These are phyloP conservation scores for Fusarium abutilonis DNA, from an alignment of 2,329 filamentous ascomycete species.

Conservation along the genomic window DNA sequence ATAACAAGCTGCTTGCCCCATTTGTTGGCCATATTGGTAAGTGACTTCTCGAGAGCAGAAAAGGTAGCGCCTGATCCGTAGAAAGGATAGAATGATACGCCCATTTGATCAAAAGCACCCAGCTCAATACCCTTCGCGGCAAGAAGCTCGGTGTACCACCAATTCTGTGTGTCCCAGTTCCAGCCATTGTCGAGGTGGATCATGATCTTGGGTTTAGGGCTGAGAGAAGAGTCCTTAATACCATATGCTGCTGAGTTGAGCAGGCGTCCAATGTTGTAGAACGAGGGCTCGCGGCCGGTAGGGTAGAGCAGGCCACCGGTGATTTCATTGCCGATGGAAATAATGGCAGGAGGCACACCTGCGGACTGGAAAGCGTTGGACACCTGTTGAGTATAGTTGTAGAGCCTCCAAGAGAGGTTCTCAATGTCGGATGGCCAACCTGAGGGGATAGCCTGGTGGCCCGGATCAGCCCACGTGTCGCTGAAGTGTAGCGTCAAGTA, in stretches of 20 bases:
- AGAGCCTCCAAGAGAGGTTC: slow-evolving; percentile 68
- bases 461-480: slow-evolving; percentile 77
- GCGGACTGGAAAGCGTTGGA: slow-evolving; percentile 68
- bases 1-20: slow-evolving; percentile 76
- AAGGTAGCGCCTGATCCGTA: slow-evolving; percentile 70
- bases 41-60: slow-evolving; percentile 61
- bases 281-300: slow-evolving; percentile 61
- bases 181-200: slow-evolving; percentile 81
- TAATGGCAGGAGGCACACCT: slow-evolving; percentile 66
- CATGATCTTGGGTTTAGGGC: slow-evolving; percentile 72
- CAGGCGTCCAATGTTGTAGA: slow-evolving; percentile 69
- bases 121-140: slow-evolving; percentile 58
- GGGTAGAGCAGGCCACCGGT: slow-evolving; percentile 73
- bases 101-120: slow-evolving; percentile 75
- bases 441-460: slow-evolving; percentile 68
- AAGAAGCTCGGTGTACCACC: slow-evolving; percentile 70
- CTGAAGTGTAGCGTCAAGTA: slow-evolving; percentile 73
- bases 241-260: slow-evolving; percentile 72
- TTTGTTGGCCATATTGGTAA: slow-evolving; percentile 67
- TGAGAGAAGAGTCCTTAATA: slow-evolving; percentile 69
- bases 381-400: slow-evolving; percentile 73
- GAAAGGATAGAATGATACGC: slow-evolving; percentile 79
- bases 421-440: slow-evolving; percentile 71
- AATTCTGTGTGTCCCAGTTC: slow-evolving; percentile 72
- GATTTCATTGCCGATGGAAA: slow-evolving; percentile 81